Evolutionary conservation across 352 stramenopile genomes (phyloP).

Genomic region (Phytophthora pseudosyringae): DNA sequence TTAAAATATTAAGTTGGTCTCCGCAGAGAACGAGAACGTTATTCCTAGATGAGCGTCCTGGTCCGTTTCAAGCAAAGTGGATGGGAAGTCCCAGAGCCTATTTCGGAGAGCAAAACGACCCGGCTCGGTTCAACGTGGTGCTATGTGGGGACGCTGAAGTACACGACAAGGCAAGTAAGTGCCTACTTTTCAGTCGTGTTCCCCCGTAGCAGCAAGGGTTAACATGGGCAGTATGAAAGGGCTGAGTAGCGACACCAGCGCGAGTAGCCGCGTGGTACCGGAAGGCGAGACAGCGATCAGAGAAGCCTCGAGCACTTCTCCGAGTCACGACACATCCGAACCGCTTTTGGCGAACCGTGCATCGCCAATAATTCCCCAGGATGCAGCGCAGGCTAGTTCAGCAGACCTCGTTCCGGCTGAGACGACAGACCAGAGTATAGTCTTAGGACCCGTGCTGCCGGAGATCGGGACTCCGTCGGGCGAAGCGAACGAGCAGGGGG

Average conservation of each 20-base stretch:
- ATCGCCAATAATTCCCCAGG: conserved; percentile 18
- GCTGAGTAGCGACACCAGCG: conserved; percentile 22
- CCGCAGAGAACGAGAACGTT: too few relatives aligned
- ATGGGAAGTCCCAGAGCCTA: conserved; percentile 2
- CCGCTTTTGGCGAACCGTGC: conserved; percentile 17
- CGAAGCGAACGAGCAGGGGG: neutral
- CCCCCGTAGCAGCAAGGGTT: neutral
- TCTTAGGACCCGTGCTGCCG: conserved; percentile 13
- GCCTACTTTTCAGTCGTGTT: conserved; percentile 20
- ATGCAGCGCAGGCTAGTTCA: neutral
- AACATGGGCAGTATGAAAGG: conserved; percentile 34
- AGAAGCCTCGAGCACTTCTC: conserved; percentile 4
- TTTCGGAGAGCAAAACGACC: conserved; percentile 35
- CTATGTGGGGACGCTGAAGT: conserved; percentile 19
- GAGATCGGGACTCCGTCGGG: neutral
- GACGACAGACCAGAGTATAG: neutral
- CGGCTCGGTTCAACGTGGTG: conserved; percentile 13
- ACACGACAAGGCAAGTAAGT: conserved; percentile 20
- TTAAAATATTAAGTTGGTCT: neutral
- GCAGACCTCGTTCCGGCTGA: neutral
- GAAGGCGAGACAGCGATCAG: conserved; percentile 22
- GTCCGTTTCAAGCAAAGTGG: conserved; percentile 20
- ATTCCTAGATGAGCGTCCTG: too few relatives aligned
- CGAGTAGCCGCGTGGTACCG: conserved; percentile 27
- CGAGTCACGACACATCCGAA: neutral